Percentiles rank a stretch among this genome's conserved stretches.
phyloP scores from a whole-genome alignment of 306 rosid species.

The Sicyos edulis region DNA sequence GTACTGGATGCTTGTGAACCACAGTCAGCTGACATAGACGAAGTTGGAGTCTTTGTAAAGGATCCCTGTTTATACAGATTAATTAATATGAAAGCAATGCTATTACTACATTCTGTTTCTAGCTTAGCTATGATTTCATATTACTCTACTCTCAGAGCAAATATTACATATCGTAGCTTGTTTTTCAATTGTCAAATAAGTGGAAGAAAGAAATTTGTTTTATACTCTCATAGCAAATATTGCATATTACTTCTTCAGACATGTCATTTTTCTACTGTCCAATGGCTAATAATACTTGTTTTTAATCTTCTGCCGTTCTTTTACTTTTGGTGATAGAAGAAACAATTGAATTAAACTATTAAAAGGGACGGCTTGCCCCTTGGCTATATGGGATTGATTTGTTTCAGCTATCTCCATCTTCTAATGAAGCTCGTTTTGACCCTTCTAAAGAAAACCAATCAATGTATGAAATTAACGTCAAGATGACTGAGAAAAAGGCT shows the following conservation, averaged over 20 bases:
- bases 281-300: not conserved
- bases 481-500: not conserved
- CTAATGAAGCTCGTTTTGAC: not conserved
- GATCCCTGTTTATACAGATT: conserved; percentile 43
- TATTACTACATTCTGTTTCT: not conserved
- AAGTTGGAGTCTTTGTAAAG: conserved; percentile 44
- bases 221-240: not conserved
- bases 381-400: not conserved
- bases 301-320: not conserved
- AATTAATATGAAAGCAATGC: conserved; percentile 1
- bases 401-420: not conserved
- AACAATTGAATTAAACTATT: not conserved
- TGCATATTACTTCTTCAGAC: not conserved
- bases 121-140: no score
- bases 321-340: not conserved
- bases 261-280: not conserved
- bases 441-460: not conserved
- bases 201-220: not conserved
- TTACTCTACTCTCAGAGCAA: no score
- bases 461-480: not conserved
- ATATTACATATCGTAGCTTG: no score
- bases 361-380: not conserved
- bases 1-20: conserved; percentile 51
- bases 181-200: no score
- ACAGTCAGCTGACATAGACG: conserved; percentile 39